Base-by-base conservation (phyloP, 352 stramenopile genomes). In the Pythium coloratum region DNA sequence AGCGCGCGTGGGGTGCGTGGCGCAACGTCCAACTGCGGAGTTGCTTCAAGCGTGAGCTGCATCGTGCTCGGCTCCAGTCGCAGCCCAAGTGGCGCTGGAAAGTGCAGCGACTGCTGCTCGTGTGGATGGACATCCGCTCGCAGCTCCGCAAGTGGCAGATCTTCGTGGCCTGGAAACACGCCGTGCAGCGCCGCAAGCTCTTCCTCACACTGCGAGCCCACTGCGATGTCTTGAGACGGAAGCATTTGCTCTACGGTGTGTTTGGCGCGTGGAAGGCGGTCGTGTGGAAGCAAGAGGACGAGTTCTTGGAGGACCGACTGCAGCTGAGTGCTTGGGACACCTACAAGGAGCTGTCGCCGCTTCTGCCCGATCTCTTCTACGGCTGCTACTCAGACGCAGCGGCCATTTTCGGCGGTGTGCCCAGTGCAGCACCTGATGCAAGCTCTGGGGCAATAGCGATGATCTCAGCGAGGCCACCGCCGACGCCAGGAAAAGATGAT, bases 341-440 rank as follows among this genome's bases (percentile, higher is more conserved):
- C 3, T 89, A 89, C 72, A 62, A 73, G 16, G 81, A 89, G 46
- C 58, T 92, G 14, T 75, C 80, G 1, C 73, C 77, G 28, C 73
- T 82, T 13, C 71, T 89, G 26, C 78, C 81, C 1, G 84, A 81
- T 76, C 74, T 90, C 42, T 90, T 90, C 59, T 88, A 81, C 55
- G 83, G 83, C 10, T 72, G 62, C 59, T 89, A 82, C 50, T 84
- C 80, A 0, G 77, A 87, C 38, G 80, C 84, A 2, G 78, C 71
- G 0, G 72, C 77, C 3, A 82, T 90, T 50, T 90, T 92, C 49
- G 81, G 69, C 12, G 84, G 81, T 6, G 68, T 90, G 10, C 69
- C 74, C 2, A 72, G 66, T 36, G 56, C 47, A 16, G 55, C 20
- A 55, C 42, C 64, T 44, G 50, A 54, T 49, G 18, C 66, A 67